Percentiles rank a stretch among this genome's conserved stretches.
phyloP scores from a whole-genome alignment of 148 eudicot species.

The Chenopodium berlandieri region DNA sequence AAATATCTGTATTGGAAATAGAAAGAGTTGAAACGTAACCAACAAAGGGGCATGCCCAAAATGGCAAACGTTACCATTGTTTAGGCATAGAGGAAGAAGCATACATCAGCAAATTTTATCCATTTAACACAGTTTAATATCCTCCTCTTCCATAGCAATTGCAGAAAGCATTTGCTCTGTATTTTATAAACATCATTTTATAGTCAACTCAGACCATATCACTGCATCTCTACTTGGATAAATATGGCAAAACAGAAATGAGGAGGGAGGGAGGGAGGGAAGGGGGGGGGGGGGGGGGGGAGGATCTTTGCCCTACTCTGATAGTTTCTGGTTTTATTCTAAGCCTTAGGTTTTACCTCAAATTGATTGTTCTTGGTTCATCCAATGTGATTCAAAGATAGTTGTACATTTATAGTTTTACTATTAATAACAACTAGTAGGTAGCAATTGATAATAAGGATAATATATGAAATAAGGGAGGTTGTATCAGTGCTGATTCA shows the following conservation, averaged over 20 bases:
- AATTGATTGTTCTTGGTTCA: neutral
- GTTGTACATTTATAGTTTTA: neutral
- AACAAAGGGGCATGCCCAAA: too few species aligned
- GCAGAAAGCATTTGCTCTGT: neutral
- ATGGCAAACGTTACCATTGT: too few species aligned
- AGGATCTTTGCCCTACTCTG: neutral
- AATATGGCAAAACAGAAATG: neutral
- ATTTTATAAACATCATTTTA: neutral
- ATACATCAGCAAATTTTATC: neutral
- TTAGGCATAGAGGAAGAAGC: neutral
- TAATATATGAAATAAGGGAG: neutral
- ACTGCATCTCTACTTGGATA: neutral
- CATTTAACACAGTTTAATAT: neutral
- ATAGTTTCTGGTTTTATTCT: neutral
- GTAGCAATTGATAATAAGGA: neutral
- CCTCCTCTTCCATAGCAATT: neutral
- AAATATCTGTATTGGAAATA: too few species aligned
- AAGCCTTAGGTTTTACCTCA: neutral
- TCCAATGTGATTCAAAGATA: neutral
- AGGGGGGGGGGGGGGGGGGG: neutral
- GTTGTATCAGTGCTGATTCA: constrained; percentile 2
- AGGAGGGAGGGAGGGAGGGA: neutral
- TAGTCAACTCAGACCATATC: neutral
- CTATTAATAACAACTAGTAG: neutral
- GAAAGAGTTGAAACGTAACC: too few species aligned